Base-by-base conservation (phyloP, 768 basidiomycete genomes). In the Amanita pallidorosea region DNA sequence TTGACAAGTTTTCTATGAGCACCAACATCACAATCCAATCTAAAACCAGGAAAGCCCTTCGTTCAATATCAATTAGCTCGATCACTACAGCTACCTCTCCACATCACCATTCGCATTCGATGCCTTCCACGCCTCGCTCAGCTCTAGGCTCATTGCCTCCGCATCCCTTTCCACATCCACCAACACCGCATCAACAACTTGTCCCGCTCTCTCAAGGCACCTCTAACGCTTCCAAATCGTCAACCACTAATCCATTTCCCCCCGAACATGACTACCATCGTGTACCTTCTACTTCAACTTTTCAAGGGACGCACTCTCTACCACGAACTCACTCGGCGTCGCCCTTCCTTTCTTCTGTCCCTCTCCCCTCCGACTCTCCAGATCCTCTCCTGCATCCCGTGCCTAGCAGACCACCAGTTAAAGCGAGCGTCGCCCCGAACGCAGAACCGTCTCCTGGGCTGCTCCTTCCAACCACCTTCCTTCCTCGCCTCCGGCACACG, bases 1-100 rank as follows among this genome's bases (percentile, higher is more conserved):
- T 91, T 12, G 86, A 91, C 61, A 77, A 75, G 58, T 90, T 91
- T 61, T 73, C 86, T 2, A 81, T 91, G 76, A 89, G 85, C 58
- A 77, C 75, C 5, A 77, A 77, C 37, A 63, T 86, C 44, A 65
- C 71, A 29, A 61, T 85, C 8, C 70, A 75, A 20, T 65, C 73
- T 35, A 66, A 69, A 25, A 61, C 68, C 17, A 70, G 68, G 29
- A 64, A 67, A 33, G 69, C 68, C 7, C 58, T 70, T 31, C 31
- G 31, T 31, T 31, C 65, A 5, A 18, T 51, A 23, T 51, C 36
- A 9, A 37, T 20, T 40, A 42, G 29, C 31, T 51, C 22, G 27
- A 38, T 2, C 29, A 41, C 37, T 48, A 36, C 20, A 52, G 56
- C 45, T 51, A 31, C 31, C 5, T 27, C 44, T 45, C 45, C 33